These are phyloP conservation scores for Euclidium syriacum DNA, from an alignment of 345 rosid species.

Conservation along the genomic window DNA sequence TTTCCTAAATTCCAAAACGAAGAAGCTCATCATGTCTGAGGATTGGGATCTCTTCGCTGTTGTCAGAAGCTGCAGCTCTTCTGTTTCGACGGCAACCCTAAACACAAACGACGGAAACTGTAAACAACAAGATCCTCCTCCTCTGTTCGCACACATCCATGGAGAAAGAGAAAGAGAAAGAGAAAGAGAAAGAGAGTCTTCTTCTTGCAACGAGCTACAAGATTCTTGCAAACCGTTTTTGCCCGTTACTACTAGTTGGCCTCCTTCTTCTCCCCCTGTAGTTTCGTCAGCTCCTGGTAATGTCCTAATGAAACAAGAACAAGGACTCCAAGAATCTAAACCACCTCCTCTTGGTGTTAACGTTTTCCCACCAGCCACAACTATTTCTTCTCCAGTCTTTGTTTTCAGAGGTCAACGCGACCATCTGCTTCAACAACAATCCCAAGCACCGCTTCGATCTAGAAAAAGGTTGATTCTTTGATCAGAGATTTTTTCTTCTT, in stretches of 20 bases:
- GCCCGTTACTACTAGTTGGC: conserved; percentile 22
- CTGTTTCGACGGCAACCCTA: background rate
- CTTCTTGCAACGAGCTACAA: conserved; percentile 42
- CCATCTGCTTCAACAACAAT: conserved; percentile 30
- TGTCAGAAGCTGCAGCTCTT: conserved; percentile 57
- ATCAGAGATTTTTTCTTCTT: too few relatives aligned
- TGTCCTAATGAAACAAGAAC: conserved; percentile 27
- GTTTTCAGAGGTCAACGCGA: conserved; percentile 31
- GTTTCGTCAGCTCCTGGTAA: conserved; percentile 2
- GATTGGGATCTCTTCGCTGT: conserved; percentile 88
- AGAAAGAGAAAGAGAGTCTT: background rate
- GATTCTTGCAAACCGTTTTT: conserved; percentile 57
- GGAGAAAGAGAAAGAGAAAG: conserved; percentile 17
- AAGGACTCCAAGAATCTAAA: conserved; percentile 7
- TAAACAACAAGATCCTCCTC: conserved; percentile 25
- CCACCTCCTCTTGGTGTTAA: conserved; percentile 20
- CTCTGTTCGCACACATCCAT: conserved; percentile 25
- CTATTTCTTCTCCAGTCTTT: conserved; percentile 25
- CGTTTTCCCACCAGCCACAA: conserved; percentile 16
- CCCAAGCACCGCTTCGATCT: conserved; percentile 39
- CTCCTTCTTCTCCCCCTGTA: conserved; percentile 14
- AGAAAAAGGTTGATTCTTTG: conserved; percentile 43
- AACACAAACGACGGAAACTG: conserved; percentile 33
- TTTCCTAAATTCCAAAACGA: conserved; percentile 11
- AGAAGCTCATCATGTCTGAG: conserved; percentile 28